Base-by-base conservation (phyloP, 1,284 basidiomycete species). In the Fomitopsis palustris region DNA sequence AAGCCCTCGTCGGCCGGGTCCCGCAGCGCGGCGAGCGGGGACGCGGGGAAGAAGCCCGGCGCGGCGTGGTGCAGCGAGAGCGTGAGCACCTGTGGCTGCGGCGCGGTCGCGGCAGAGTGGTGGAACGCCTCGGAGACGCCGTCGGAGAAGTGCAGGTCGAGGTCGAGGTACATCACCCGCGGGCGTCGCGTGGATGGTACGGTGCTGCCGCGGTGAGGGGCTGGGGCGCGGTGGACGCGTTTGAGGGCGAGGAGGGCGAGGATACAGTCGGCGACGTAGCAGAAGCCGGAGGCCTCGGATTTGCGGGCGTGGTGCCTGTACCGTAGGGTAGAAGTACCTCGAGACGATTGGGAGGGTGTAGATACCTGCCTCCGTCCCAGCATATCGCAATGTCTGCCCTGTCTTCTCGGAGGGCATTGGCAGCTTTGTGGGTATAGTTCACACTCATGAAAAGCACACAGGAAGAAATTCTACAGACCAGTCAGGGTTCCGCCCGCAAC, bases 71-170 rank as follows among this genome's bases (percentile, higher is more conserved):
- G 95, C 17, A 96, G 78, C 27, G 93, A 95, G 38, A 96, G 72
- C 1, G 93, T 96, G 62, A 96, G 73, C 38, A 93, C 82, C 67
- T 88, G 81, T 3, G 83, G 76, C 0, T 54, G 37, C 0, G 66
- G 57, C 1, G 71, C 62, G 1, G 55, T 39, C 35, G 62, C 39
- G 0, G 64, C 38, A 2, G 67, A 21, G 66, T 66, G 12, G 67
- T 69, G 75, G 70, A 96, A 96, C 0, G 92, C 91, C 25, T 87
- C 82, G 0, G 89, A 88, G 35, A 96, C 93, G 0, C 87, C 95
- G 68, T 98, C 95, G 4, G 91, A 90, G 69, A 92, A 95, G 72
- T 98, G 96, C 2, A 98, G 77, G 71, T 98, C 95, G 16, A 98
- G 76, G 71, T 98, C 95, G 53, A 98, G 80, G 73, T 97, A 97